Conservation (phyloP, 306 rosid genomes). For the Bauhinia variegata region DNA sequence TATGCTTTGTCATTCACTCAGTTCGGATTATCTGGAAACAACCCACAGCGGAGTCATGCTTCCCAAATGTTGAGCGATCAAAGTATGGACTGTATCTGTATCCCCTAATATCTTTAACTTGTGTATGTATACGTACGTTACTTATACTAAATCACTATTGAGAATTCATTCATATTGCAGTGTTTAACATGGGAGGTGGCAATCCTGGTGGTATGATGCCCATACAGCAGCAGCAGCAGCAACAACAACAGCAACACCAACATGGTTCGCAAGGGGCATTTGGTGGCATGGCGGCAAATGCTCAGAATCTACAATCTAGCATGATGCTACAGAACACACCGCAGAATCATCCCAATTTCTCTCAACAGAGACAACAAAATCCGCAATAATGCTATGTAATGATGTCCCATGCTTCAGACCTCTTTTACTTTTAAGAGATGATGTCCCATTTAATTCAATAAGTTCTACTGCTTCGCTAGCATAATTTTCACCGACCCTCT, state of each 20-base stretch:
- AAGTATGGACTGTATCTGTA: slow-evolving; percentile 51
- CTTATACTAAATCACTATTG: slow-evolving; percentile 24
- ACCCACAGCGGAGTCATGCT: slow-evolving; percentile 79
- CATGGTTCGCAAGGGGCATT: slow-evolving; percentile 75
- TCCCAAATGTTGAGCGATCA: slow-evolving; percentile 85
- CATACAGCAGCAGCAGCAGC: slow-evolving; percentile 65
- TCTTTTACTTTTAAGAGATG: too few relatives aligned
- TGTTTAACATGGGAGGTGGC: slow-evolving; percentile 81
- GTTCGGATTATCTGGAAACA: slow-evolving; percentile 77
- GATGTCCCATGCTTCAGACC: too few relatives aligned
- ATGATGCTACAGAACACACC: slow-evolving; percentile 74
- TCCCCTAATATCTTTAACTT: slow-evolving; percentile 22
- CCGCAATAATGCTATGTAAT: slow-evolving; percentile 53
- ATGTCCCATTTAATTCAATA: too few relatives aligned
- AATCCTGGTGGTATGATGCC: slow-evolving; percentile 82
- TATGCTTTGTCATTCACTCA: slow-evolving; percentile 40
- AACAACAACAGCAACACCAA: slow-evolving; percentile 58
- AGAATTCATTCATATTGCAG: slow-evolving; percentile 55
- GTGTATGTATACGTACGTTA: background rate
- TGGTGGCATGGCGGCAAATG: slow-evolving; percentile 69
- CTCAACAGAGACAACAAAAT: slow-evolving; percentile 91
- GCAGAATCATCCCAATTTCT: slow-evolving; percentile 78
- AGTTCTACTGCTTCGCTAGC: too few relatives aligned
- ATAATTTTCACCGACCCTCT: too few relatives aligned
- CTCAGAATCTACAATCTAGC: slow-evolving; percentile 78